Percentiles rank a stretch among this genome's conserved stretches.
Evolutionary conservation across 805 yeast species (phyloP).

Genomic region (Ogataea henricii): DNA sequence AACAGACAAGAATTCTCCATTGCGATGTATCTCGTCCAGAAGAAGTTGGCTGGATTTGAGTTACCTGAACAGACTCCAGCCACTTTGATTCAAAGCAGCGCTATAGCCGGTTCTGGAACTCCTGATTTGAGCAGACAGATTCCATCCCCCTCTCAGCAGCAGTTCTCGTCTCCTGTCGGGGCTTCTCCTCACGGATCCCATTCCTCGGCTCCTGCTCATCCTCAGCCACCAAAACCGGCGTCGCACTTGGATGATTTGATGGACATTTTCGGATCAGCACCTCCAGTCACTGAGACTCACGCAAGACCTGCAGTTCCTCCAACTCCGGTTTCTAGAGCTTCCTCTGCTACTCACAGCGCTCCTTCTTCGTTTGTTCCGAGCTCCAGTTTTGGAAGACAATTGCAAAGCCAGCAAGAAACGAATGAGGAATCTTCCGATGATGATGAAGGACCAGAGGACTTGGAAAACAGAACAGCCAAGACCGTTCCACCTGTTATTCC

Average conservation of each 20-base stretch:
- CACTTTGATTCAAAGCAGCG: slow-evolving; percentile 42
- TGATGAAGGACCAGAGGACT: slow-evolving; percentile 40
- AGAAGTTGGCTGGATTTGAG: slow-evolving; percentile 70
- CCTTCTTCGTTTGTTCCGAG: slow-evolving; percentile 66
- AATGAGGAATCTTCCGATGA: slow-evolving; percentile 38
- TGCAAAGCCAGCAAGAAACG: slow-evolving; percentile 39
- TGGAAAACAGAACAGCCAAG: slow-evolving; percentile 27
- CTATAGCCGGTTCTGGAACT: slow-evolving; percentile 28
- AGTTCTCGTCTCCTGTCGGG: slow-evolving; percentile 8
- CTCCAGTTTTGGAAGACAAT: slow-evolving; percentile 80
- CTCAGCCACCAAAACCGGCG: slow-evolving; percentile 19
- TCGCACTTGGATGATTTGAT: slow-evolving; percentile 67
- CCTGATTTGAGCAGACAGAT: slow-evolving; percentile 1
- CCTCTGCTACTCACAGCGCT: not conserved
- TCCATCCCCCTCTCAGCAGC: slow-evolving; percentile 25
- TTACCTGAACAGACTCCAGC: slow-evolving; percentile 81
- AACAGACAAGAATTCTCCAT: slow-evolving; percentile 82
- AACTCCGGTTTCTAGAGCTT: slow-evolving; percentile 32
- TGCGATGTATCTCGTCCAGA: slow-evolving; percentile 91
- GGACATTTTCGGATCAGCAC: slow-evolving; percentile 49
- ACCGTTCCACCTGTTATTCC: slow-evolving; percentile 36
- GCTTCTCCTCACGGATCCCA: slow-evolving; percentile 19
- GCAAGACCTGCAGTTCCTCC: slow-evolving; percentile 30
- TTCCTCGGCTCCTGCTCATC: slow-evolving; percentile 16
- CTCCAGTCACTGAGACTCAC: slow-evolving; percentile 30